These are phyloP conservation scores for Jasminum sambac DNA, from an alignment of 257 asterid genomes.

Conservation along the genomic window DNA sequence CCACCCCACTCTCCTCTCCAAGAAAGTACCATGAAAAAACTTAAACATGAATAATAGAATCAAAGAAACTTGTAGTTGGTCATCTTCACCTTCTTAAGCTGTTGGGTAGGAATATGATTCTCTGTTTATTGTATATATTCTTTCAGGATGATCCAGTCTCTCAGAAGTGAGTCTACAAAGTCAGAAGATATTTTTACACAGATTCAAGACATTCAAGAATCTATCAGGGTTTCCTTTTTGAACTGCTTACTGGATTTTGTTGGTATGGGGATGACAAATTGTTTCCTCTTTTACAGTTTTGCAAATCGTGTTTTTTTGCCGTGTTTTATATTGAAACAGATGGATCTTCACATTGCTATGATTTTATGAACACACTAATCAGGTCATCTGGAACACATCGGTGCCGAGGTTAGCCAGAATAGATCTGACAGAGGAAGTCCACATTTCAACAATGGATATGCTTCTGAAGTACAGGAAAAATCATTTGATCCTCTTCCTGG, in stretches of 20 bases:
- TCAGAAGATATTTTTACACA: slow-evolving; percentile 71
- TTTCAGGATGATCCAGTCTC: slow-evolving; percentile 77
- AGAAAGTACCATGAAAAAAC: not conserved
- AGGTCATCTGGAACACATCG: slow-evolving; percentile 81
- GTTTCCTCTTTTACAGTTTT: slow-evolving; percentile 21
- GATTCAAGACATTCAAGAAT: slow-evolving; percentile 89
- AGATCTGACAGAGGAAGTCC: slow-evolving; percentile 50
- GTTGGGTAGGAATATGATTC: slow-evolving; percentile 13
- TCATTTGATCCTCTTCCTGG: slow-evolving; percentile 77
- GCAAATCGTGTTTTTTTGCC: slow-evolving; percentile 1
- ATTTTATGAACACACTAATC: slow-evolving; percentile 29
- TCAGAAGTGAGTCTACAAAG: slow-evolving; percentile 71
- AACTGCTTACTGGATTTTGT: slow-evolving; percentile 87
- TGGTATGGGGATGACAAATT: slow-evolving; percentile 51
- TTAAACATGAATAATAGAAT: slow-evolving; percentile 4
- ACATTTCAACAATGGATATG: slow-evolving; percentile 65
- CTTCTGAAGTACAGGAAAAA: slow-evolving; percentile 51
- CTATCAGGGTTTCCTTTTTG: slow-evolving; percentile 83
- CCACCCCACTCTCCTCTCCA: not conserved
- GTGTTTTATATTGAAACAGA: slow-evolving; percentile 16
- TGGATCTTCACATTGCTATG: slow-evolving; percentile 20
- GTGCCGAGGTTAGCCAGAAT: slow-evolving; percentile 59
- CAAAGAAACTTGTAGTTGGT: slow-evolving; percentile 15
- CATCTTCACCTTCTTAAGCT: slow-evolving; percentile 22
- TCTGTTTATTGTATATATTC: slow-evolving; percentile 17